Percentiles rank a stretch among this genome's conserved stretches.
phyloP scores from a whole-genome alignment of 176 grass and related monocot species.

The Paspalum notatum region DNA sequence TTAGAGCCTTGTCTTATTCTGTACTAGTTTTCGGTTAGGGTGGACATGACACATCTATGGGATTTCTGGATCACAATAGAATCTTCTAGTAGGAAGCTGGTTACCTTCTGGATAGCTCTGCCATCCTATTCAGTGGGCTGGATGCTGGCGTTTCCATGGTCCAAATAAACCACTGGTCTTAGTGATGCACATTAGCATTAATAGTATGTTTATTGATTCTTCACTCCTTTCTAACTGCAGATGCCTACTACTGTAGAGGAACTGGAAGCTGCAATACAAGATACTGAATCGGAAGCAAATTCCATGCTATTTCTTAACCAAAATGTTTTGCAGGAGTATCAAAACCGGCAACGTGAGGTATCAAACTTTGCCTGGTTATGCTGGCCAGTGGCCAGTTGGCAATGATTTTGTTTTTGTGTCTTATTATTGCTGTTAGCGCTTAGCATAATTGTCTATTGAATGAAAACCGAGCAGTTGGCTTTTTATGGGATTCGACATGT shows the following conservation, averaged over 20 bases:
- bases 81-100: background rate
- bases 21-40: background rate
- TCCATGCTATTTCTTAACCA: slow-evolving; percentile 94
- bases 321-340: slow-evolving; percentile 93
- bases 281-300: slow-evolving; percentile 89
- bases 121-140: background rate
- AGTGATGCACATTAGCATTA: slow-evolving; percentile 11
- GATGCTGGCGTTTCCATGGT: background rate
- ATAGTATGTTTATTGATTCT: slow-evolving; percentile 1
- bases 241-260: slow-evolving; percentile 82
- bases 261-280: slow-evolving; percentile 80
- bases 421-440: background rate
- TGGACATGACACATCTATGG: background rate
- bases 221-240: slow-evolving; percentile 49
- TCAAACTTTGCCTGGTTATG: background rate
- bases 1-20: background rate
- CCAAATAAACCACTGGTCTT: slow-evolving; percentile 23
- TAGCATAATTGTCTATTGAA: slow-evolving; percentile 9
- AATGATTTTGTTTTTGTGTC: slow-evolving; percentile 4
- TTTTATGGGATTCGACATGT: background rate
- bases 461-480: background rate
- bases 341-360: slow-evolving; percentile 80
- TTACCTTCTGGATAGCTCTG: background rate
- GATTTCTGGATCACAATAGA: background rate
- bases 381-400: background rate